These are phyloP conservation scores for Ophiostoma piceae DNA, from an alignment of 2,329 filamentous ascomycete species.

Conservation along the genomic window DNA sequence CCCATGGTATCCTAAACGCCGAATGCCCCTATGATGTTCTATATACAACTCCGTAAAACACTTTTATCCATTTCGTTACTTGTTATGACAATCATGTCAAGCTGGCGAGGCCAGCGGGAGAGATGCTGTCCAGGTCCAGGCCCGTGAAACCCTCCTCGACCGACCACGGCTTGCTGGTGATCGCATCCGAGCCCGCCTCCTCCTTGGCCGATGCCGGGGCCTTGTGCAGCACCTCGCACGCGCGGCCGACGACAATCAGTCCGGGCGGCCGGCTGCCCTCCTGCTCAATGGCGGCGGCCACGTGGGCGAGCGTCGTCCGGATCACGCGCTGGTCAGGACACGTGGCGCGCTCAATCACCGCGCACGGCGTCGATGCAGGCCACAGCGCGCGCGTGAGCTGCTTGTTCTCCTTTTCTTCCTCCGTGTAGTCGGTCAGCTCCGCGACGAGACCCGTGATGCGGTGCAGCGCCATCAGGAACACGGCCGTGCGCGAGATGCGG, in stretches of 20 bases:
- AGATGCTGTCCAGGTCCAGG: slow-evolving; percentile 21
- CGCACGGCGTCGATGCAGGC: slow-evolving; percentile 76
- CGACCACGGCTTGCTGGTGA: slow-evolving; percentile 23
- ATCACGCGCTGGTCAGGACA: slow-evolving; percentile 94
- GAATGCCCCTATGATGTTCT: slow-evolving; percentile 1
- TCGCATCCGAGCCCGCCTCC: neutral
- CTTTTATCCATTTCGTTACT: neutral
- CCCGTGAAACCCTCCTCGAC: slow-evolving; percentile 28
- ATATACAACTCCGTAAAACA: neutral
- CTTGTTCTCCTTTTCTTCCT: slow-evolving; percentile 30
- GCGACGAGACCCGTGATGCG: slow-evolving; percentile 68
- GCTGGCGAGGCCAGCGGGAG: slow-evolving; percentile 14
- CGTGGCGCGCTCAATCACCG: slow-evolving; percentile 87
- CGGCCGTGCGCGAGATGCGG: slow-evolving; percentile 70
- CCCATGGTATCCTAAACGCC: slow-evolving; percentile 20
- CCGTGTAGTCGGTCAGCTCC: slow-evolving; percentile 55
- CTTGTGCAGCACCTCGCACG: slow-evolving; percentile 71
- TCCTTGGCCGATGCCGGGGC: neutral
- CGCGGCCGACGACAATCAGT: slow-evolving; percentile 74
- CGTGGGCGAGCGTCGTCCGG: slow-evolving; percentile 72
- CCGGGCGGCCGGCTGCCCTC: slow-evolving; percentile 88
- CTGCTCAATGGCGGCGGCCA: slow-evolving; percentile 76
- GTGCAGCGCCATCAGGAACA: slow-evolving; percentile 94
- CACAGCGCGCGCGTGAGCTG: slow-evolving; percentile 48
- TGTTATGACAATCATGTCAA: neutral